A percentile compares a stretch with the other conserved stretches of the same genome.
phyloP scores from a whole-genome alignment of 2,329 filamentous ascomycete species.

The Clonostachys byssicola region DNA sequence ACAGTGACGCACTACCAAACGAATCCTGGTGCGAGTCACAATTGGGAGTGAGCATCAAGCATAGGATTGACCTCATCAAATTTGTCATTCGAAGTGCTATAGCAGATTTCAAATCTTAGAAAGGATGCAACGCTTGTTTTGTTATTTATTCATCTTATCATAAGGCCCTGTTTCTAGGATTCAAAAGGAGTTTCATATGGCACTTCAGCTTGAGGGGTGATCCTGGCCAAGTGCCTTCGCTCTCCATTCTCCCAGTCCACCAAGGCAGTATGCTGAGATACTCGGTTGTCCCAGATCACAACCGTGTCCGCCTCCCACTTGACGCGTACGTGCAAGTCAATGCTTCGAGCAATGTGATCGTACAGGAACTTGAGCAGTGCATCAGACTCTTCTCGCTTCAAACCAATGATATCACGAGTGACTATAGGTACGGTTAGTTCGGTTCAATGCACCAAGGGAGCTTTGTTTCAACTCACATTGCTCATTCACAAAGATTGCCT shows the following conservation, averaged over 20 bases:
- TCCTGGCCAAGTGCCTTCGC: conserved; percentile 73
- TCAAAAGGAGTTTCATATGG: conserved; percentile 64
- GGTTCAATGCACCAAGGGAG: neutral
- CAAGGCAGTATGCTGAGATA: conserved; percentile 74
- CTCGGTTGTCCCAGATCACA: conserved; percentile 82
- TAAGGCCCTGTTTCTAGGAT: neutral
- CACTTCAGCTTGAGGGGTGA: conserved; percentile 77
- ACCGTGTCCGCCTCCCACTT: conserved; percentile 79
- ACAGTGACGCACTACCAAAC: too few relatives aligned
- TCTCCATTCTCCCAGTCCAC: conserved; percentile 80
- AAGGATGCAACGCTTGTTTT: too few relatives aligned
- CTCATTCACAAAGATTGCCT: conserved; percentile 77
- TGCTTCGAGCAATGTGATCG: conserved; percentile 44
- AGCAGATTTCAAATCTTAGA: too few relatives aligned
- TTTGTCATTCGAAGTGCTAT: too few relatives aligned
- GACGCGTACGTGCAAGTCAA: conserved; percentile 68
- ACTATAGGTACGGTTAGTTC: conserved; percentile 37
- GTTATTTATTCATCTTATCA: too few relatives aligned
- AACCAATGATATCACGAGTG: conserved; percentile 74
- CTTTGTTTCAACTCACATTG: conserved; percentile 59
- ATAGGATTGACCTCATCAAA: too few relatives aligned
- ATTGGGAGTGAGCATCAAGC: too few relatives aligned
- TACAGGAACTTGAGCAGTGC: conserved; percentile 68
- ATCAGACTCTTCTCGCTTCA: conserved; percentile 85
- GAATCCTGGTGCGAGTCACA: too few relatives aligned